Evolutionary conservation across 352 stramenopile species (phyloP).

Genomic region (Globisporangium barbulae): DNA sequence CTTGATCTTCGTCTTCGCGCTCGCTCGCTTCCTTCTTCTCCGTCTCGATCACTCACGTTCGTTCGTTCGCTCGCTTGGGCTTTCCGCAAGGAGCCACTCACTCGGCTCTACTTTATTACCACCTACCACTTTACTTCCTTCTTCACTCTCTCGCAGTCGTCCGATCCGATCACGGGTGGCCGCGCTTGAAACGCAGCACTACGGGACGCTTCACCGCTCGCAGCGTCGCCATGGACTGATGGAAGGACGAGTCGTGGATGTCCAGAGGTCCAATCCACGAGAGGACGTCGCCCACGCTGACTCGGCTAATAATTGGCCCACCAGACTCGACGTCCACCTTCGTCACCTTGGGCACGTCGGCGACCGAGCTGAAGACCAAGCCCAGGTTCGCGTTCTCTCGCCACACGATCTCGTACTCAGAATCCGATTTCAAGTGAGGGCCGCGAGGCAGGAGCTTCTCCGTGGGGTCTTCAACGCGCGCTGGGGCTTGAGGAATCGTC

Average conservation of each 20-base stretch:
- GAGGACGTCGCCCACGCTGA: slow-evolving; percentile 72
- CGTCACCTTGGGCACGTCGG: slow-evolving; percentile 72
- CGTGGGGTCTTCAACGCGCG: slow-evolving; percentile 31
- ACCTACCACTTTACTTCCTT: slow-evolving; percentile 17
- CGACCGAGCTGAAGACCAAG: slow-evolving; percentile 80
- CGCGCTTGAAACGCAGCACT: slow-evolving; percentile 73
- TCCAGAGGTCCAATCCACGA: slow-evolving; percentile 78
- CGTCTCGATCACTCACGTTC: slow-evolving; percentile 8
- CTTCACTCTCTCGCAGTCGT: background rate
- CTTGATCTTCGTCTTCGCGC: background rate
- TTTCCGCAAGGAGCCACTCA: slow-evolving; percentile 4
- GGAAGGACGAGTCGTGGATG: slow-evolving; percentile 74
- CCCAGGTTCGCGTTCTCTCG: slow-evolving; percentile 80
- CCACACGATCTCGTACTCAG: slow-evolving; percentile 85
- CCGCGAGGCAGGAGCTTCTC: slow-evolving; percentile 51
- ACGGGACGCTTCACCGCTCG: slow-evolving; percentile 79
- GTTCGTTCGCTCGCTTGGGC: slow-evolving; percentile 4
- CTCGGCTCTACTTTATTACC: slow-evolving; percentile 13
- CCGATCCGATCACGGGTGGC: slow-evolving; percentile 16
- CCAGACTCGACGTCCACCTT: slow-evolving; percentile 82
- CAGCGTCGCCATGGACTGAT: slow-evolving; percentile 83
- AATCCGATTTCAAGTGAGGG: slow-evolving; percentile 47
- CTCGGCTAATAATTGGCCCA: slow-evolving; percentile 62
- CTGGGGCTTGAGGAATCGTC: slow-evolving; percentile 10
- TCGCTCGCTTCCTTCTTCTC: background rate